These are phyloP conservation scores for Suhomyces panamericanus DNA, from an alignment of 1,139 yeast species.

Conservation along the genomic window DNA sequence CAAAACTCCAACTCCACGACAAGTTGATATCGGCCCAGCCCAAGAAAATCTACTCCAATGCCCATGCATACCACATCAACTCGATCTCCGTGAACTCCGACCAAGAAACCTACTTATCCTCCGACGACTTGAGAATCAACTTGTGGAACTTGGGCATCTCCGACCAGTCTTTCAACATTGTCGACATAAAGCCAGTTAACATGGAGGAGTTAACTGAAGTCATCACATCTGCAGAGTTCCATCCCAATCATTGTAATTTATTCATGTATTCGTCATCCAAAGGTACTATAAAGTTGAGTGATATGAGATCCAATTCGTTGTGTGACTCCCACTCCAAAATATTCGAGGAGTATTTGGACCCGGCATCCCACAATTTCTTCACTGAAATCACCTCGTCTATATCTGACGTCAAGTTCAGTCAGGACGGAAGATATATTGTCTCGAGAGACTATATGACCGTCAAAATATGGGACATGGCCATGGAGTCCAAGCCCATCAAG, in stretches of 20 bases:
- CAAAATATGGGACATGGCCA: conserved; percentile 96
- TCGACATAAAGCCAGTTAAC: conserved; percentile 95
- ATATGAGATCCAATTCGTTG: conserved; percentile 93
- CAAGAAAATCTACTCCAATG: conserved; percentile 86
- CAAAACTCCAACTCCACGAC: conserved; percentile 88
- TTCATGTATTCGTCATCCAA: conserved; percentile 97
- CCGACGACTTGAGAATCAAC: conserved; percentile 94
- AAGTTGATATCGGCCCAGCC: conserved; percentile 95
- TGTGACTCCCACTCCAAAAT: conserved; percentile 90
- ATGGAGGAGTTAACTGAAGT: conserved; percentile 99
- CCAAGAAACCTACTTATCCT: conserved; percentile 90
- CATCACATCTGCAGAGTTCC: conserved; percentile 97
- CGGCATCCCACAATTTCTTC: conserved; percentile 90
- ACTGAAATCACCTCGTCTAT: conserved; percentile 96
- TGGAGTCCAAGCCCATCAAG: conserved; percentile 93
- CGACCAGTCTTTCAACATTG: conserved; percentile 94
- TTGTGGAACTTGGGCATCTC: conserved; percentile 94
- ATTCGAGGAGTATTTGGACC: conserved; percentile 92
- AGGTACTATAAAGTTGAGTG: conserved; percentile 93
- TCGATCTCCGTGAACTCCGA: conserved; percentile 93
- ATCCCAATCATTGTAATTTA: conserved; percentile 87
- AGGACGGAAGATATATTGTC: conserved; percentile 91
- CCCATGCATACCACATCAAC: conserved; percentile 97
- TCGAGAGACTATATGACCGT: conserved; percentile 97
- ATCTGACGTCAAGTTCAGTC: conserved; percentile 89